Evolutionary conservation across 768 basidiomycete species (phyloP).

Genomic region (Xanthoconium stramineum): DNA sequence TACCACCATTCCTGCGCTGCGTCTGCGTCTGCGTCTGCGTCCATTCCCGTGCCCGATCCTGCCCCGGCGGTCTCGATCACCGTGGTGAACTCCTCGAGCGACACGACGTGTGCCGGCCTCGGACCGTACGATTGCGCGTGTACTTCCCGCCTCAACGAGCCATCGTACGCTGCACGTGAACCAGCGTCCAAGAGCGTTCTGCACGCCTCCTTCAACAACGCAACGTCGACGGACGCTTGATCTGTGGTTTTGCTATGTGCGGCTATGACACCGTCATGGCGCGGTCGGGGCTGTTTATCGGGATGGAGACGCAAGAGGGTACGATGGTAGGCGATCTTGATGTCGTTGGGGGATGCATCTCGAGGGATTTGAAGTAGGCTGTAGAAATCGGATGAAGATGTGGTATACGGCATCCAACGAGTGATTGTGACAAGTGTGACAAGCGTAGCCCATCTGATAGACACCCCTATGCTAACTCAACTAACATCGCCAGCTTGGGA

Average conservation of each 20-base stretch:
- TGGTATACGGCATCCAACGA: neutral
- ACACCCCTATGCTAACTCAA: too few species aligned
- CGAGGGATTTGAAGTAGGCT: conserved; percentile 49
- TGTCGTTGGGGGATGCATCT: conserved; percentile 48
- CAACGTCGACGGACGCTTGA: conserved; percentile 40
- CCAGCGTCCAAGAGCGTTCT: conserved; percentile 50
- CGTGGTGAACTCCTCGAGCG: conserved; percentile 63
- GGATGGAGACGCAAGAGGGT: conserved; percentile 66
- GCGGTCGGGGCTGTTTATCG: conserved; percentile 41
- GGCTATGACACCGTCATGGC: conserved; percentile 13
- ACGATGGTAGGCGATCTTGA: conserved; percentile 71
- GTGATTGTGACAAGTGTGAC: too few species aligned
- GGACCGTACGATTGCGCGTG: conserved; percentile 33
- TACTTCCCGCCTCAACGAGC: conserved; percentile 7
- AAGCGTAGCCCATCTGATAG: too few species aligned
- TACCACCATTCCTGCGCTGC: conserved; percentile 46
- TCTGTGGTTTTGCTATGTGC: conserved; percentile 20
- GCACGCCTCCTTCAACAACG: conserved; percentile 66
- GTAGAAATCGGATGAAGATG: conserved; percentile 48
- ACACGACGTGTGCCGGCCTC: conserved; percentile 74
- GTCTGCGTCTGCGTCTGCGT: conserved; percentile 22
- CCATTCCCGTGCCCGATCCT: conserved; percentile 20
- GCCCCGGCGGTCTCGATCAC: neutral
- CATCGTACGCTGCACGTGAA: conserved; percentile 53
- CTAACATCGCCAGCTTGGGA: too few species aligned